Percentiles rank a stretch among this genome's conserved stretches.
Conservation (phyloP, 1,284 basidiomycete species). For the Testicularia cyperi region DNA sequence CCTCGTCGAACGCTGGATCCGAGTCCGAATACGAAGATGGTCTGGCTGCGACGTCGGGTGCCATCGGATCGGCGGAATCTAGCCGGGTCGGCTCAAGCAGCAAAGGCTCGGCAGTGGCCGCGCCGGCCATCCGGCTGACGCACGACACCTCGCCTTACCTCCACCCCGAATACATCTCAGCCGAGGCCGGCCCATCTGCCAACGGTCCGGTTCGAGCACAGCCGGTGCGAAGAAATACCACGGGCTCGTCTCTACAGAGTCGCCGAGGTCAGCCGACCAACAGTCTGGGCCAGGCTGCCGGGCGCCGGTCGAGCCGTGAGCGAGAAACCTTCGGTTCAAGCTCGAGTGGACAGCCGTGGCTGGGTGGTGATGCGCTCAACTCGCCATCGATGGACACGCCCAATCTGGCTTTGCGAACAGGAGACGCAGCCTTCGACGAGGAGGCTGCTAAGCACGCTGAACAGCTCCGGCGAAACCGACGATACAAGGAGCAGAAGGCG, state of each 20-base stretch:
- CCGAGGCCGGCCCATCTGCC: background rate
- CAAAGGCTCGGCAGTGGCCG: too few species aligned
- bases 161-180: slow-evolving; percentile 1
- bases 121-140: slow-evolving; percentile 33
- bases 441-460: slow-evolving; percentile 55
- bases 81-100: too few species aligned
- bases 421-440: slow-evolving; percentile 55
- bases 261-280: slow-evolving; percentile 24
- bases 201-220: too few species aligned
- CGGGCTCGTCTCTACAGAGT: slow-evolving; percentile 33
- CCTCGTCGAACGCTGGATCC: slow-evolving; percentile 19
- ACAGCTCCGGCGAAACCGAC: slow-evolving; percentile 45
- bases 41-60: too few species aligned
- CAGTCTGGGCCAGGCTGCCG: slow-evolving; percentile 11
- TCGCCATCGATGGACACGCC: slow-evolving; percentile 21
- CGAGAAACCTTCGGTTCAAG: slow-evolving; percentile 17
- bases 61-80: too few species aligned
- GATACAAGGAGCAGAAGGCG: slow-evolving; percentile 49
- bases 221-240: slow-evolving; percentile 40
- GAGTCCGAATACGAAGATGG: slow-evolving; percentile 16
- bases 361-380: slow-evolving; percentile 13
- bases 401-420: slow-evolving; percentile 41
- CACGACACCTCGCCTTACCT: slow-evolving; percentile 31
- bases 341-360: slow-evolving; percentile 15
- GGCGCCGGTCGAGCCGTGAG: slow-evolving; percentile 27